A percentile compares a stretch with the other conserved stretches of the same genome.
Evolutionary conservation across 1,284 basidiomycete genomes (phyloP).

Genomic region (Ustilago cynodontis): DNA sequence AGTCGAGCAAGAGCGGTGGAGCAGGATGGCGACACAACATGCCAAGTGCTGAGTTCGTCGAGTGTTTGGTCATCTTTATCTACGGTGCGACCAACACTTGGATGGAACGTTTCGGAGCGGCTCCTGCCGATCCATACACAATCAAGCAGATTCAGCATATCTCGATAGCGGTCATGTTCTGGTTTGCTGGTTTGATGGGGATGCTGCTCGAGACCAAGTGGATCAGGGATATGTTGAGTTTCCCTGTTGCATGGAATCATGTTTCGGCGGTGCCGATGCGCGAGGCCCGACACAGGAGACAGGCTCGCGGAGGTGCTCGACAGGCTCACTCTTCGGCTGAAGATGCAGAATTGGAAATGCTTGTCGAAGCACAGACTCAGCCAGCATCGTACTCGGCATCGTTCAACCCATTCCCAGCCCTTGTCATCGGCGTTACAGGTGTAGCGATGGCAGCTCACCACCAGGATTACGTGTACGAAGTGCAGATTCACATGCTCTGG

Average conservation of each 20-base stretch:
- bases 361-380: conserved; percentile 50
- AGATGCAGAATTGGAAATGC: conserved; percentile 28
- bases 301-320: neutral
- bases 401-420: conserved; percentile 85
- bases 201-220: conserved; percentile 86
- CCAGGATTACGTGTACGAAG: conserved; percentile 89
- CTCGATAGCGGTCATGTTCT: conserved; percentile 93
- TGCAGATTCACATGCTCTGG: conserved; percentile 86
- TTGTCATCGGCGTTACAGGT: conserved; percentile 92
- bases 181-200: conserved; percentile 90
- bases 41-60: conserved; percentile 82
- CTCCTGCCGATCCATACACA: conserved; percentile 84
- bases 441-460: conserved; percentile 95
- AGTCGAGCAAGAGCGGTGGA: conserved; percentile 26
- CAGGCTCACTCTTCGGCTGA: neutral
- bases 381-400: conserved; percentile 76
- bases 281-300: conserved; percentile 21
- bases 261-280: conserved; percentile 29
- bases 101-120: conserved; percentile 91
- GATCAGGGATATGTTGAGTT: conserved; percentile 56
- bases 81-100: conserved; percentile 94
- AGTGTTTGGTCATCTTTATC: conserved; percentile 85
- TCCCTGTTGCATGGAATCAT: conserved; percentile 46
- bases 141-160: conserved; percentile 96
- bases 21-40: conserved; percentile 47